Conservation (phyloP, 352 stramenopile species). For the Pythium rishiriense region DNA sequence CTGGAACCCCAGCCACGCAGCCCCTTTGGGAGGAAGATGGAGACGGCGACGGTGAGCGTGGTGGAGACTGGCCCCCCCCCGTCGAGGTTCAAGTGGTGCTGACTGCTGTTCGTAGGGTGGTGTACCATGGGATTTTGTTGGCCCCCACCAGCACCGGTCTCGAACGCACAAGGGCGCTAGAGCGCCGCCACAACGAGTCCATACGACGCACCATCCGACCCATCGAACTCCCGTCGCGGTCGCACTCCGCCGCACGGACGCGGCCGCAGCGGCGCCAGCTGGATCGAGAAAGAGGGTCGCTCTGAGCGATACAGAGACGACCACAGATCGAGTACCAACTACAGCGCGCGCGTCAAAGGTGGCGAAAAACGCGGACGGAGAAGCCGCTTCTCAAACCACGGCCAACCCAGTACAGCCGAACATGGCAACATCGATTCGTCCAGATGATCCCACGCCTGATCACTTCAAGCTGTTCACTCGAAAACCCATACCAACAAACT, state of each 20-base stretch:
- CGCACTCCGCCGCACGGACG: slow-evolving; percentile 1
- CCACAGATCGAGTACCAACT: background rate
- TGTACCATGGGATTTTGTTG: background rate
- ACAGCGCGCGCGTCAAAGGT: background rate
- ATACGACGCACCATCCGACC: slow-evolving; percentile 27
- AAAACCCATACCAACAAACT: background rate
- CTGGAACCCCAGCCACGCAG: slow-evolving; percentile 43
- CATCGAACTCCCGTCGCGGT: slow-evolving; percentile 11
- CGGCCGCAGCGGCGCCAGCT: background rate
- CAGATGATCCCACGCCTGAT: background rate
- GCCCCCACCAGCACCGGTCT: slow-evolving; percentile 3
- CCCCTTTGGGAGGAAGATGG: slow-evolving; percentile 43
- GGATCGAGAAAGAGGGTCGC: background rate
- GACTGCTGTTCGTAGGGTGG: slow-evolving; percentile 4
- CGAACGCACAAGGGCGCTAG: slow-evolving; percentile 15
- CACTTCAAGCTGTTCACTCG: background rate
- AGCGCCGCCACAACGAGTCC: slow-evolving; percentile 20
- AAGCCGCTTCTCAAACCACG: background rate
- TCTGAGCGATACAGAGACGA: background rate
- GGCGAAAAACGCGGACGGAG: background rate
- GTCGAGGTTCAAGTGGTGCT: background rate
- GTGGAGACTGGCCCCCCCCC: no score
- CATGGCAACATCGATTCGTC: background rate
- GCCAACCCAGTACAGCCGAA: background rate
- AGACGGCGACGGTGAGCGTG: slow-evolving; percentile 34